Evolutionary conservation across 2,329 filamentous ascomycete genomes (phyloP).

Genomic region (Ceratocystis papillata): DNA sequence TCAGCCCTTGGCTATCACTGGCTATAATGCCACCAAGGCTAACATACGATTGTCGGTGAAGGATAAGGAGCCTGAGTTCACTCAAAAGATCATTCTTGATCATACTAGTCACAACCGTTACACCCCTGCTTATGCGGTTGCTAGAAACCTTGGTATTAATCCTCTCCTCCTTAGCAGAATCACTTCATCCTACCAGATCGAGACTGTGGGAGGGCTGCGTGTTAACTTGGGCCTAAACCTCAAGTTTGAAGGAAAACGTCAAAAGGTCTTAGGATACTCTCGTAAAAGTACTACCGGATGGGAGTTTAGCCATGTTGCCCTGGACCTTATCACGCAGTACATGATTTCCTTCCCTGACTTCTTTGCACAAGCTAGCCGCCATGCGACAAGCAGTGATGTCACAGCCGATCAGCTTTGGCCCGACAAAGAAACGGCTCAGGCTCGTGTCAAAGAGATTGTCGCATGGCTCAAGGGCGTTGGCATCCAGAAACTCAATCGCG

Average conservation of each 20-base stretch:
- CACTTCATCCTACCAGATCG: conserved; percentile 84
- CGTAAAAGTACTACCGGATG: conserved; percentile 76
- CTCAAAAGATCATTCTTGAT: conserved; percentile 57
- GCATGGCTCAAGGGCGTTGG: conserved; percentile 88
- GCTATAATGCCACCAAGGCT: conserved; percentile 62
- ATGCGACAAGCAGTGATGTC: conserved; percentile 76
- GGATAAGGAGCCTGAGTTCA: conserved; percentile 69
- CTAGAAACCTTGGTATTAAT: conserved; percentile 68
- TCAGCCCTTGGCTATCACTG: conserved; percentile 70
- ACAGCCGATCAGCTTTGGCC: conserved; percentile 79
- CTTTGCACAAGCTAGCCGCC: conserved; percentile 74
- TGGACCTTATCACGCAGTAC: conserved; percentile 72
- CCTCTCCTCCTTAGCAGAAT: conserved; percentile 88
- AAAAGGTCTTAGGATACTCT: conserved; percentile 92
- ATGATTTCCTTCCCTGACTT: conserved; percentile 94
- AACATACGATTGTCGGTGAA: conserved; percentile 68
- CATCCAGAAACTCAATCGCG: conserved; percentile 82
- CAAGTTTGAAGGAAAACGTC: conserved; percentile 91
- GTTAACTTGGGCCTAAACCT: conserved; percentile 89
- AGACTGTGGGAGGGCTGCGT: conserved; percentile 63
- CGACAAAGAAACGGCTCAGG: conserved; percentile 55
- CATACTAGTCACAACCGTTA: conserved; percentile 66
- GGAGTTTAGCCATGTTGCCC: conserved; percentile 85
- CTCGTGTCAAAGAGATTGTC: conserved; percentile 84
- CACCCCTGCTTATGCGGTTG: conserved; percentile 77